Evolutionary conservation across 495 filamentous ascomycete species (phyloP), one percentile per base, ranked within the genome.

Genomic region (Trichoderma reesei): DNA sequence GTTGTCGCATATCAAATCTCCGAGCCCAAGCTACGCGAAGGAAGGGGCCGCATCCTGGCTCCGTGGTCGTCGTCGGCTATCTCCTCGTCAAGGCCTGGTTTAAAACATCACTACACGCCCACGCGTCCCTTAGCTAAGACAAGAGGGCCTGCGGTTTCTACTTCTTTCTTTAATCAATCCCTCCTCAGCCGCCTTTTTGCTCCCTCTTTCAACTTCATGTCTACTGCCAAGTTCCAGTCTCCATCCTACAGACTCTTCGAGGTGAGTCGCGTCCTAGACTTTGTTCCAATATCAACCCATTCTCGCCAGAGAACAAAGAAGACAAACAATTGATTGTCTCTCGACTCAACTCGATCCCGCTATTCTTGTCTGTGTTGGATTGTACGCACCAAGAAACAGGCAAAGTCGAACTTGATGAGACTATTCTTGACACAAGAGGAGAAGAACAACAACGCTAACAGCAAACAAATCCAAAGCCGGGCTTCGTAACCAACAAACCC

Each of bases 171-270:
- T 20, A 56, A 33, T 26, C 13, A 36, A 33, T 26, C 20, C 11
- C 44, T 26, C 31, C 34, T 26, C 26, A 56, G 8, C 51, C 9
- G 5, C 6, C 31, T 31, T n/a, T 20, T 34, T 42, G 18, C 41
- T 13, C 48, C 31, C 20, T 46, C 18, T 41, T 34, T 18, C 60
- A 42, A 18, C 69, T 80, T 80, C 68, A 82, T 82, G 79, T 82
- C 79, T 75, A 68, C 74, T 63, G 68, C 74, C 66, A 82, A 77
- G 74, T 78, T 78, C 65, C 73, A 76, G 64, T 75, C 75, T 67
- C 75, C 77, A 64, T 71, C 75, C 61, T 82, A 80, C 68, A 80
- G 80, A 74, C 72, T 80, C 68, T 80, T 75, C 66, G 78, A 80
- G 73, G 79, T 81, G 64, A 75, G 79, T 74, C 63, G 63, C 16